Evolutionary conservation across 1,284 basidiomycete species (phyloP).

Genomic region (Boletus sp.): DNA sequence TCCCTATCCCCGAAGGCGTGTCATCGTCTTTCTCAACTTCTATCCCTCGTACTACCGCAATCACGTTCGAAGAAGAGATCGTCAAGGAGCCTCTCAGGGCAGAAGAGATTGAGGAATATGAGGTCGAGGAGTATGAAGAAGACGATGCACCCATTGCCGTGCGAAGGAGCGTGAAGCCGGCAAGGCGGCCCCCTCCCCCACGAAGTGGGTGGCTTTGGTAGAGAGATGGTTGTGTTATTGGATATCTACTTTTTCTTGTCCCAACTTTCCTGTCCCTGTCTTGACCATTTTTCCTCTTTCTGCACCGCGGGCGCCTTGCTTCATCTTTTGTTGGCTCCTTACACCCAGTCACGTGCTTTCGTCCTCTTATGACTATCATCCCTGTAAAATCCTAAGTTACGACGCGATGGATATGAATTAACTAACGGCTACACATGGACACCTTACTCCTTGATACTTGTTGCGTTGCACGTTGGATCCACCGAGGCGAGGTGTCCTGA

Average conservation of each 20-base stretch:
- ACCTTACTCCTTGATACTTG: slow-evolving; percentile 7
- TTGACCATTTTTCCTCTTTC: slow-evolving; percentile 11
- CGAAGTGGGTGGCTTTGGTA: slow-evolving; percentile 33
- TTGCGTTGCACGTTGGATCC: slow-evolving; percentile 11
- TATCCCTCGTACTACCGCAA: slow-evolving; percentile 66
- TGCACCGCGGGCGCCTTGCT: slow-evolving; percentile 16
- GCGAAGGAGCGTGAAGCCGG: slow-evolving; percentile 31
- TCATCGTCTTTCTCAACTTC: slow-evolving; percentile 48
- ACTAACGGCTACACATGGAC: slow-evolving; percentile 21
- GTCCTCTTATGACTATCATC: slow-evolving; percentile 6
- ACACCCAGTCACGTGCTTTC: slow-evolving; percentile 4
- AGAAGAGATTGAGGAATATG: slow-evolving; percentile 35
- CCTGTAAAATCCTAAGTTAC: slow-evolving; percentile 22
- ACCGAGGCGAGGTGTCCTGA: not conserved
- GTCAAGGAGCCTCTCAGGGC: slow-evolving; percentile 27
- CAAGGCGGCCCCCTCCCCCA: slow-evolving; percentile 27
- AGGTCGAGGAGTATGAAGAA: slow-evolving; percentile 36
- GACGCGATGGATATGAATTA: slow-evolving; percentile 28
- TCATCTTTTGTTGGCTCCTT: slow-evolving; percentile 16
- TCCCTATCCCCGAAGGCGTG: slow-evolving; percentile 62
- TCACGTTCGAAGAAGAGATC: slow-evolving; percentile 55
- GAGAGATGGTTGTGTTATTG: slow-evolving; percentile 19
- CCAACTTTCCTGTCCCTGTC: not conserved
- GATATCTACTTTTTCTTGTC: slow-evolving; percentile 14
- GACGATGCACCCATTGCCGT: slow-evolving; percentile 27